Percentiles rank a stretch among this genome's conserved stretches.
These are phyloP conservation scores for Penicillium capsulatum DNA, from an alignment of 2,329 filamentous ascomycete genomes.

Conservation along the genomic window DNA sequence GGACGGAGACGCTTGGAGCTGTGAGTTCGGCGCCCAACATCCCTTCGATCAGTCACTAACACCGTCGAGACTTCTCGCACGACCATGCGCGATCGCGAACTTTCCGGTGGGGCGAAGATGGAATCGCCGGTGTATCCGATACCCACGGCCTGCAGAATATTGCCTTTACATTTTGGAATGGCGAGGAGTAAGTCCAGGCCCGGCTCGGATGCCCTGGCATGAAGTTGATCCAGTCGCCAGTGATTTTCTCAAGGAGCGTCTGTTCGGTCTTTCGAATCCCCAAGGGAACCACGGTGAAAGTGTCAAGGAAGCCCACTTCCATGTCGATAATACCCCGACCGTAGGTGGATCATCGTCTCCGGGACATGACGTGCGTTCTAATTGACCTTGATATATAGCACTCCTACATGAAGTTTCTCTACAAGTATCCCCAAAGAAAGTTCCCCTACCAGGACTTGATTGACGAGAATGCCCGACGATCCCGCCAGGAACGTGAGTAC, in stretches of 20 bases:
- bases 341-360: constrained; percentile 34
- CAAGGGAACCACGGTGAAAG: constrained; percentile 97
- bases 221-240: constrained; percentile 44
- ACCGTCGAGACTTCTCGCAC: constrained; percentile 74
- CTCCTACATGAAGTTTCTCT: constrained; percentile 98
- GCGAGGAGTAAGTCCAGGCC: constrained; percentile 67
- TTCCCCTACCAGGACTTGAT: constrained; percentile 91
- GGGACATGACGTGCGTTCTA: background rate
- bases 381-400: constrained; percentile 54
- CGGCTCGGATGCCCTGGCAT: background rate
- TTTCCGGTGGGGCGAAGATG: constrained; percentile 95
- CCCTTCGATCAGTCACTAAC: constrained; percentile 7
- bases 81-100: constrained; percentile 83
- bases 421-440: constrained; percentile 89
- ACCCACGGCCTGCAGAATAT: constrained; percentile 89
- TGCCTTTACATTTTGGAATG: constrained; percentile 96
- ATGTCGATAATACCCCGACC: constrained; percentile 87
- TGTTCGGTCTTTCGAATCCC: constrained; percentile 92
- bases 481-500: constrained; percentile 77
- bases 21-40: constrained; percentile 52
- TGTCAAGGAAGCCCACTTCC: constrained; percentile 94
- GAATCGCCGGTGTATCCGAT: constrained; percentile 92
- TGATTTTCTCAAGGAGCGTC: constrained; percentile 87
- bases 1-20: constrained; percentile 89
- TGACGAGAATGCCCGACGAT: constrained; percentile 73